A percentile compares a stretch with the other conserved stretches of the same genome.
Evolutionary conservation across 148 eudicot genomes (phyloP).

Genomic region (Rheum nobile): DNA sequence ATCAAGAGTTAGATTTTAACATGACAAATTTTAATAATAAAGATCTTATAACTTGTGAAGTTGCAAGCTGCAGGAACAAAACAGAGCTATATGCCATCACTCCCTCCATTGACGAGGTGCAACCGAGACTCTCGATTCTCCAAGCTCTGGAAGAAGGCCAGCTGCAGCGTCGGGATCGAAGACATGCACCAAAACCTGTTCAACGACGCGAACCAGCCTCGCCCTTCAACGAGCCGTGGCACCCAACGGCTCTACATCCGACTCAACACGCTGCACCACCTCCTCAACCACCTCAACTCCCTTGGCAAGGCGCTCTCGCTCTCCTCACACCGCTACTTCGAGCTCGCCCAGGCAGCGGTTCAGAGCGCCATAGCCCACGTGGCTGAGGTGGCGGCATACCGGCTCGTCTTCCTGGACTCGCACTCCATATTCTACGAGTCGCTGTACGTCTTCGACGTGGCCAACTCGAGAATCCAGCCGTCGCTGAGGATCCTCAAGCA

Average conservation of each 20-base stretch:
- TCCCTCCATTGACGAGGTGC: constrained; percentile 89
- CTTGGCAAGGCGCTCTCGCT: constrained; percentile 60
- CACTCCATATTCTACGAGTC: constrained; percentile 59
- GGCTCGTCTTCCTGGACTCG: constrained; percentile 72
- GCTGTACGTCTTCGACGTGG: constrained; percentile 39
- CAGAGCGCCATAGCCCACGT: constrained; percentile 54
- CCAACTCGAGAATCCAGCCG: constrained; percentile 45
- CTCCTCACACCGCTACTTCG: constrained; percentile 57
- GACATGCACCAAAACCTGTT: constrained; percentile 22
- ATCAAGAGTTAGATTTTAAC: no score
- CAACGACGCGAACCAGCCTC: constrained; percentile 49
- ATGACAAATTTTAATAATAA: no score
- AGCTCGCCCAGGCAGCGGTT: constrained; percentile 33
- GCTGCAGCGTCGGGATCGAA: constrained; percentile 36
- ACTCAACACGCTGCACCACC: constrained; percentile 80
- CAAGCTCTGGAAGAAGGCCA: constrained; percentile 63
- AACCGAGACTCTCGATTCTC: constrained; percentile 51
- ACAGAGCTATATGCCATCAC: constrained; percentile 81
- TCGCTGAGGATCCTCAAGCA: constrained; percentile 62
- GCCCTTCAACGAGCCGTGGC: constrained; percentile 90
- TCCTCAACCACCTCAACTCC: constrained; percentile 54
- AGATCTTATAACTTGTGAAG: not conserved
- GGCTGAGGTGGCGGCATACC: constrained; percentile 72
- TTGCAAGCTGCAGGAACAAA: constrained; percentile 50
- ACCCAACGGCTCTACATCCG: constrained; percentile 93